Percentiles rank a stretch among this genome's conserved stretches.
Conservation (phyloP, 192 early-diverging fungal species). For the Coemansia sp. region DNA sequence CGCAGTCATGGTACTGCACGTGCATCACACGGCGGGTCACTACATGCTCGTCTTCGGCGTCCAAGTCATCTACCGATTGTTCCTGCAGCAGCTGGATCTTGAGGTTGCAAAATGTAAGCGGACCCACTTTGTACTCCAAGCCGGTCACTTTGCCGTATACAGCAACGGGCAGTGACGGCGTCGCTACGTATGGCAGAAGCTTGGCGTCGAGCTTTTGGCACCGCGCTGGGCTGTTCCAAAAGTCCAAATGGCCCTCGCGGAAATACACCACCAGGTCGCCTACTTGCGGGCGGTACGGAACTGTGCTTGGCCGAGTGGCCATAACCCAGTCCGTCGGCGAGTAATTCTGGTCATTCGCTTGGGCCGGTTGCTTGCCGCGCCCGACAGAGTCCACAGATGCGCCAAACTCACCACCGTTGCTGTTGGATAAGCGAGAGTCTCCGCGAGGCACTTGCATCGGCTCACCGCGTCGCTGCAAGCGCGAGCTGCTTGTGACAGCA, state of each 20-base stretch:
- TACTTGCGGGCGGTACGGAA: constrained; percentile 65
- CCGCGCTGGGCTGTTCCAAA: constrained; percentile 48
- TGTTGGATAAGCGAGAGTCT: constrained; percentile 6
- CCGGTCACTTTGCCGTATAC: constrained; percentile 61
- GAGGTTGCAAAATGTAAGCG: constrained; percentile 65
- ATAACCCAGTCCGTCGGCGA: constrained; percentile 58
- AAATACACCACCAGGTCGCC: constrained; percentile 62
- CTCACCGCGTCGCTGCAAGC: not conserved
- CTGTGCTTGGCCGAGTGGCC: constrained; percentile 36
- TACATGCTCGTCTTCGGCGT: constrained; percentile 38
- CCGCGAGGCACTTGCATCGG: constrained; percentile 30
- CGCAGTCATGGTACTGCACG: constrained; percentile 72
- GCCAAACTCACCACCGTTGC: not conserved
- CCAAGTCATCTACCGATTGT: constrained; percentile 53
- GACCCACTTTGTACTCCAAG: constrained; percentile 66
- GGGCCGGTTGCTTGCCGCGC: not conserved
- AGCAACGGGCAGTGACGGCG: constrained; percentile 50
- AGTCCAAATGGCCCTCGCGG: constrained; percentile 61
- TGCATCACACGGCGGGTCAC: constrained; percentile 36
- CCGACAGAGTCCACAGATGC: not conserved
- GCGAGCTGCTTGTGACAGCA: constrained; percentile 3
- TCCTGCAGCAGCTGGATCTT: constrained; percentile 50
- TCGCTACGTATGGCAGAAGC: constrained; percentile 49
- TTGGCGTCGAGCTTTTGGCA: constrained; percentile 46
- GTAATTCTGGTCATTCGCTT: constrained; percentile 11